Evolutionary conservation across 1,284 basidiomycete genomes (phyloP).

Genomic region (Malassezia dermatis): DNA sequence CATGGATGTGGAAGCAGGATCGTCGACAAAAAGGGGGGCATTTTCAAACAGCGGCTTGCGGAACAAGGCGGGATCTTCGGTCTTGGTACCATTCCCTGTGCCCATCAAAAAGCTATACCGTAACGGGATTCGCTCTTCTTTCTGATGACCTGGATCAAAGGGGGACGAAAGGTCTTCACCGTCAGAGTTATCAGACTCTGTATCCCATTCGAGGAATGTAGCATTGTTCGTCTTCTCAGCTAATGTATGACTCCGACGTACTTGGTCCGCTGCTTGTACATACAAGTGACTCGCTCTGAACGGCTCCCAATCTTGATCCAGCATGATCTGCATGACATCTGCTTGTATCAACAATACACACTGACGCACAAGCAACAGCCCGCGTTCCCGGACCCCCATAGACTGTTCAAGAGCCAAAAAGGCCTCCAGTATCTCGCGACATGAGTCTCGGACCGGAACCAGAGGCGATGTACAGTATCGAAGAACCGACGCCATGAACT

Average conservation of each 20-base stretch:
- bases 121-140: background rate
- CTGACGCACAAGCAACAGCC: constrained; percentile 50
- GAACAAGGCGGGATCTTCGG: constrained; percentile 11
- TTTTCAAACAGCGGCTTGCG: constrained; percentile 28
- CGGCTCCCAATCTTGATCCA: constrained; percentile 69
- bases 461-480: constrained; percentile 65
- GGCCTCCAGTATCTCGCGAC: background rate
- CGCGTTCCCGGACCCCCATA: background rate
- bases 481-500: constrained; percentile 51
- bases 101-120: constrained; percentile 23
- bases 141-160: background rate
- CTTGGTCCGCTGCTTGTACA: constrained; percentile 71
- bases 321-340: constrained; percentile 77
- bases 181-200: background rate
- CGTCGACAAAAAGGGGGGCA: constrained; percentile 32
- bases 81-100: constrained; percentile 20
- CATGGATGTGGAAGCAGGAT: background rate
- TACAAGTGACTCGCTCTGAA: constrained; percentile 80
- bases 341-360: constrained; percentile 72
- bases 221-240: background rate
- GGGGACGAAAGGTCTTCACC: background rate
- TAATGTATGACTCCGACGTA: background rate
- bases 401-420: background rate
- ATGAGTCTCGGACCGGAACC: constrained; percentile 25
- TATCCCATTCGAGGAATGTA: background rate